A percentile compares a stretch with the other conserved stretches of the same genome.
phyloP scores from a whole-genome alignment of 208 protist species.

The Angomonas ambiguus region DNA sequence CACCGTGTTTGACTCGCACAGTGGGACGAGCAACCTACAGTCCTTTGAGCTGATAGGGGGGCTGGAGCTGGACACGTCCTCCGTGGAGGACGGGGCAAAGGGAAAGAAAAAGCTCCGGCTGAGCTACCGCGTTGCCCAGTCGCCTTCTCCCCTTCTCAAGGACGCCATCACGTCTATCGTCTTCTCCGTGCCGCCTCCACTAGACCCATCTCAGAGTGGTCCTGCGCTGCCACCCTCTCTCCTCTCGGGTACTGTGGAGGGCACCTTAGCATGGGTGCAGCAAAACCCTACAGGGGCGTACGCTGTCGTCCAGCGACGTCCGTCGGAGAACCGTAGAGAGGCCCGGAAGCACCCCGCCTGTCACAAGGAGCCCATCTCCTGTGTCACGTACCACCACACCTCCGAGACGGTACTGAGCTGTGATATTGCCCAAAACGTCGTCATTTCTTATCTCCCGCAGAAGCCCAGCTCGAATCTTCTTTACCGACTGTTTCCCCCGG shows the following conservation, averaged over 20 bases:
- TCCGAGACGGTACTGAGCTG: constrained; percentile 39
- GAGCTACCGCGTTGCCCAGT: not conserved
- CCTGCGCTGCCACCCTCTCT: not conserved
- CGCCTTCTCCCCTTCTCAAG: not conserved
- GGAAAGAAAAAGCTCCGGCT: not conserved
- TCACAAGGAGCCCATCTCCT: constrained; percentile 75
- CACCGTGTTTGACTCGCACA: constrained; percentile 43
- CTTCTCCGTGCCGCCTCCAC: not conserved
- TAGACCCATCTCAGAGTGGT: not conserved
- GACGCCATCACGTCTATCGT: constrained; percentile 8
- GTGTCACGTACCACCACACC: constrained; percentile 51
- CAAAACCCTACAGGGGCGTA: not conserved
- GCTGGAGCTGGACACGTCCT: no score
- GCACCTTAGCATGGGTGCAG: not conserved
- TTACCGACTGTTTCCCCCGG: no score
- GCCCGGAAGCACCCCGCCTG: constrained; percentile 30
- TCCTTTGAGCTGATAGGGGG: not conserved
- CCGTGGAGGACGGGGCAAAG: not conserved
- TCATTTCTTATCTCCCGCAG: constrained; percentile 46
- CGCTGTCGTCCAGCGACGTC: not conserved
- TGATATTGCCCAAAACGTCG: constrained; percentile 81
- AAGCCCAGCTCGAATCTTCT: not conserved
- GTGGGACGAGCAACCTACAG: not conserved
- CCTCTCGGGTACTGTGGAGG: not conserved
- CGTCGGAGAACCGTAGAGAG: not conserved